Evolutionary conservation across 2,329 filamentous ascomycete genomes (phyloP).

Genomic region (Beauveria australis): DNA sequence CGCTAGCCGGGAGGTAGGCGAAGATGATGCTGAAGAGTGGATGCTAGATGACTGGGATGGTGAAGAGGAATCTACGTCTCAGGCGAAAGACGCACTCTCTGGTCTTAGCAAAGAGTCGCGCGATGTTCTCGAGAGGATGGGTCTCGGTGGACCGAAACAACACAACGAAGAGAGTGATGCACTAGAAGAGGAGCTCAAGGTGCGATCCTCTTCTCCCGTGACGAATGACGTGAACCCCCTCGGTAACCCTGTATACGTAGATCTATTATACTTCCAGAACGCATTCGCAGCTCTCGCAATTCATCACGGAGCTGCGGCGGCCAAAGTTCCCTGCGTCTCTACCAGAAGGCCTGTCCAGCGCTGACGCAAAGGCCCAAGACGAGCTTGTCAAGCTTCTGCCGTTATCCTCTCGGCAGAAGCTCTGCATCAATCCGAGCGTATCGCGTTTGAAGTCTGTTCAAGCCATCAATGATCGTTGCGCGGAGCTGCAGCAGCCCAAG

Average conservation of each 20-base stretch:
- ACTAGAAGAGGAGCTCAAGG: conserved; percentile 60
- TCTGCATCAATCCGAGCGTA: conserved; percentile 85
- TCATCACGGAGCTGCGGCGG: conserved; percentile 71
- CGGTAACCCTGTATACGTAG: conserved; percentile 30
- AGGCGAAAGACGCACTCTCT: conserved; percentile 32
- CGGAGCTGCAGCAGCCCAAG: conserved; percentile 74
- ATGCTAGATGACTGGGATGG: conserved; percentile 64
- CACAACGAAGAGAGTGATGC: conserved; percentile 35
- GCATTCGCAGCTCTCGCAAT: conserved; percentile 85
- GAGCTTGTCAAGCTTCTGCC: conserved; percentile 67
- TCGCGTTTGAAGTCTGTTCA: conserved; percentile 59
- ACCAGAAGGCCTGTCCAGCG: conserved; percentile 30
- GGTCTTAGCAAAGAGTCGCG: conserved; percentile 68
- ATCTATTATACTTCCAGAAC: conserved; percentile 91
- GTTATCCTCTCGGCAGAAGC: conserved; percentile 75
- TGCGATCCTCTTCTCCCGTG: conserved; percentile 21
- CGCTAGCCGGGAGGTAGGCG: conserved; percentile 15
- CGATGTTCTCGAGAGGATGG: conserved; percentile 61
- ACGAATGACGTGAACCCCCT: neutral
- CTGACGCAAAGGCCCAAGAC: conserved; percentile 18
- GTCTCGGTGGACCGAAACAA: conserved; percentile 31
- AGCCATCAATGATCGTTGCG: conserved; percentile 87
- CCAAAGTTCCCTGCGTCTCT: conserved; percentile 70
- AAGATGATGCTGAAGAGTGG: conserved; percentile 58
- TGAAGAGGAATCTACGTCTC: conserved; percentile 17